These are phyloP conservation scores for Trametes gibbosa DNA, from an alignment of 768 basidiomycete species.

Conservation along the genomic window DNA sequence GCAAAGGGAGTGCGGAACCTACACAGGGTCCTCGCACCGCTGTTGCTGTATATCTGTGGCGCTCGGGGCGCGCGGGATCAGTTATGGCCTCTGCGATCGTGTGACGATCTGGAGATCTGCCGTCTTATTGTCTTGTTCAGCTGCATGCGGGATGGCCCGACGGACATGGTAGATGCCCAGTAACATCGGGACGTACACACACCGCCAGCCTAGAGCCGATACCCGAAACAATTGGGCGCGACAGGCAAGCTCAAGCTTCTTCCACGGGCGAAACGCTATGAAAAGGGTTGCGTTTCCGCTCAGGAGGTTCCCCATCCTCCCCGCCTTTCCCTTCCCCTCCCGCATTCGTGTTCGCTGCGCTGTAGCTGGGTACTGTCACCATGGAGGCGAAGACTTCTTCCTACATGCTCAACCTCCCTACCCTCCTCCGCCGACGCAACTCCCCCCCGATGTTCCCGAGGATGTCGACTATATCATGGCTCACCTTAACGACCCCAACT, in stretches of 20 bases:
- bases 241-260: constrained; percentile 5
- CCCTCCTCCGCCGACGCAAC: constrained; percentile 35
- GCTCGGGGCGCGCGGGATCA: constrained; percentile 5
- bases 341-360: not conserved
- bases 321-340: constrained; percentile 1
- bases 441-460: constrained; percentile 74
- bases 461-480: constrained; percentile 67
- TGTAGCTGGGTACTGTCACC: constrained; percentile 14
- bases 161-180: no score
- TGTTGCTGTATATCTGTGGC: not conserved
- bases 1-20: no score
- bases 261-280: constrained; percentile 3
- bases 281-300: constrained; percentile 18
- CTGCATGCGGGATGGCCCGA: constrained; percentile 7
- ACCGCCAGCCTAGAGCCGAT: constrained; percentile 5
- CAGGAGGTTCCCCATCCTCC: not conserved
- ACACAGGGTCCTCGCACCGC: no score
- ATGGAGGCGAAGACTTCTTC: constrained; percentile 20
- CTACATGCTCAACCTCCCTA: constrained; percentile 13
- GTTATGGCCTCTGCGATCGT: constrained; percentile 12
- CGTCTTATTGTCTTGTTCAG: constrained; percentile 23
- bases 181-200: no score
- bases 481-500: constrained; percentile 82
- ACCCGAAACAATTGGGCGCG: constrained; percentile 16
- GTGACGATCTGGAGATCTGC: constrained; percentile 18